Percentiles rank a stretch among this genome's conserved stretches.
Conservation (phyloP, 257 asterid genomes). For the Solanum chmielewskii region DNA sequence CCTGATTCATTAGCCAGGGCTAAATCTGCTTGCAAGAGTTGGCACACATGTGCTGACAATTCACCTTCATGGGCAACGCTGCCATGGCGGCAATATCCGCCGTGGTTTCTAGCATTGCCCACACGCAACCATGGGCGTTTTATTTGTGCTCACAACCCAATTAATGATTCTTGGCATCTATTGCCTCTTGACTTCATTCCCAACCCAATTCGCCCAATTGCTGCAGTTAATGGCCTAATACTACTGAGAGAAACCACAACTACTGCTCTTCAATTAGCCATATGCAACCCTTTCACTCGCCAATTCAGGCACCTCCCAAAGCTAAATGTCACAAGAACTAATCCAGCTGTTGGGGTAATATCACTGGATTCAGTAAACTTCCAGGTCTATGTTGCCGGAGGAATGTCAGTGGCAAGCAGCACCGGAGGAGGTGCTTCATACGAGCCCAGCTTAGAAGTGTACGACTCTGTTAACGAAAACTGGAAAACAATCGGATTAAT, state of each 20-base stretch:
- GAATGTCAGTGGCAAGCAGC: conserved; percentile 47
- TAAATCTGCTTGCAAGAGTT: conserved; percentile 42
- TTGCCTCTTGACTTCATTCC: conserved; percentile 24
- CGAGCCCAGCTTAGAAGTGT: conserved; percentile 53
- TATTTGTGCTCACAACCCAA: conserved; percentile 50
- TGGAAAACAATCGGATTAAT: conserved; percentile 35
- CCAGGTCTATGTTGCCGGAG: conserved; percentile 66
- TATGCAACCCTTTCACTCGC: conserved; percentile 62
- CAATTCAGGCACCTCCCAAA: conserved; percentile 35
- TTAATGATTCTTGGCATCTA: conserved; percentile 23
- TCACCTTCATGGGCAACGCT: not conserved
- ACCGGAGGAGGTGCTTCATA: conserved; percentile 46
- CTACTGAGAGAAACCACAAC: conserved; percentile 21
- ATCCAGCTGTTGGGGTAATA: conserved; percentile 61
- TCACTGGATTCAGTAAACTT: not conserved
- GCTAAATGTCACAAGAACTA: conserved; percentile 32
- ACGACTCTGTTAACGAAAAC: conserved; percentile 24
- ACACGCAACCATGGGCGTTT: conserved; percentile 21
- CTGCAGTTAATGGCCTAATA: conserved; percentile 33
- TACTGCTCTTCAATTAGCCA: conserved; percentile 39
- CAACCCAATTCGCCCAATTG: conserved; percentile 31
- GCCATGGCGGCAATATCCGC: conserved; percentile 12
- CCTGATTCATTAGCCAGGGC: conserved; percentile 71
- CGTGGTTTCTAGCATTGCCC: conserved; percentile 71
- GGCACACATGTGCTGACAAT: conserved; percentile 32